Evolutionary conservation across 345 rosid genomes (phyloP).

Genomic region (Lepidium sativum): DNA sequence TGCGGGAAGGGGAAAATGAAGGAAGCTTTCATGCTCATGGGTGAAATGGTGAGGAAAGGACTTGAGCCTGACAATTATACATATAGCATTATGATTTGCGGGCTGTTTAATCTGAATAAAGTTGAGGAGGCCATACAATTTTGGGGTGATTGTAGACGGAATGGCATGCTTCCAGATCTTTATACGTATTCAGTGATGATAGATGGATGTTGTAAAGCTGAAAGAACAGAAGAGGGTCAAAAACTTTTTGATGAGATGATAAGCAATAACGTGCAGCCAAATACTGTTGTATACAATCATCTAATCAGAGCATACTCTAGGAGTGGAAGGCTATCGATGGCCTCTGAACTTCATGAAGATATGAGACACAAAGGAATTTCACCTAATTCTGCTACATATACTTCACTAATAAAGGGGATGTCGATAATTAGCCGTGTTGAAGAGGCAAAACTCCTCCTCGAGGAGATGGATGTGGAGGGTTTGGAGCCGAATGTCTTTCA

Average conservation of each 20-base stretch:
- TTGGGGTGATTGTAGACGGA: constrained; percentile 47
- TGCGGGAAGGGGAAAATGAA: constrained; percentile 45
- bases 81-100: constrained; percentile 48
- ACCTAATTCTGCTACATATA: constrained; percentile 48
- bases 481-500: constrained; percentile 58
- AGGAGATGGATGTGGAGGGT: constrained; percentile 58
- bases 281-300: constrained; percentile 49
- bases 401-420: constrained; percentile 64
- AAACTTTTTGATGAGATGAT: constrained; percentile 50
- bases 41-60: constrained; percentile 55
- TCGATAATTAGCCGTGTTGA: constrained; percentile 47
- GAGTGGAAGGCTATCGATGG: constrained; percentile 42
- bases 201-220: constrained; percentile 65
- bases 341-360: constrained; percentile 47
- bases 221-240: constrained; percentile 52
- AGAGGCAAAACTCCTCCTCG: constrained; percentile 41
- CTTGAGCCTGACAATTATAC: constrained; percentile 57
- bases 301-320: constrained; percentile 49
- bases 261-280: constrained; percentile 35
- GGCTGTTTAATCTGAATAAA: constrained; percentile 44
- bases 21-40: constrained; percentile 50
- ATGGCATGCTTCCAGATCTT: constrained; percentile 43
- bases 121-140: constrained; percentile 52
- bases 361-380: constrained; percentile 50
- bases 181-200: constrained; percentile 63